These are phyloP conservation scores for Polymyxa betae DNA, from an alignment of 208 protist species.

Conservation along the genomic window DNA sequence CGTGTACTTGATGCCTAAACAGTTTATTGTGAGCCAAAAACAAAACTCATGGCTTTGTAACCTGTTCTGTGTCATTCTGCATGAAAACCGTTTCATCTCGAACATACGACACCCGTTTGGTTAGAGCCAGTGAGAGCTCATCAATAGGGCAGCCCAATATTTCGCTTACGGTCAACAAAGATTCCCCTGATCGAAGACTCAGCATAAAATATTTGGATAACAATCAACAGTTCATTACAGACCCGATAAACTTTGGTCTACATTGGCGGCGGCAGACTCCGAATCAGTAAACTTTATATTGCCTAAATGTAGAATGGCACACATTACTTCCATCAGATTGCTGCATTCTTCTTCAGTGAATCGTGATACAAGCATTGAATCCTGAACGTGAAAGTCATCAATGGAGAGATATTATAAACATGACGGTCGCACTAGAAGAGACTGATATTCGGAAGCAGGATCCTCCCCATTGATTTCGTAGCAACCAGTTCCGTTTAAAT, in stretches of 20 bases:
- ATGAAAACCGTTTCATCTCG: slow-evolving; percentile 10
- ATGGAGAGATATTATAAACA: no score
- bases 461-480: background rate
- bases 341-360: slow-evolving; percentile 54
- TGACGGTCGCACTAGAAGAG: no score
- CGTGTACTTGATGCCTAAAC: slow-evolving; percentile 64
- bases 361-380: slow-evolving; percentile 57
- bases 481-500: slow-evolving; percentile 38
- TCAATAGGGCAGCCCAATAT: background rate
- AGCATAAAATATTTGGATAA: no score
- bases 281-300: slow-evolving; percentile 71
- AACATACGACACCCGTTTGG: background rate
- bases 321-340: slow-evolving; percentile 62
- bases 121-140: background rate
- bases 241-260: background rate
- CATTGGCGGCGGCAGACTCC: background rate
- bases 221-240: no score
- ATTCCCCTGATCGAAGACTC: no score
- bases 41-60: background rate
- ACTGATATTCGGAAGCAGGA: slow-evolving; percentile 19
- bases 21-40: background rate
- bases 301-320: slow-evolving; percentile 77
- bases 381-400: no score
- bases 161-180: no score
- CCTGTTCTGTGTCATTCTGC: slow-evolving; percentile 11